Percentiles rank a stretch among this genome's conserved stretches.
These are phyloP conservation scores for Phytophthora colocasiae DNA, from an alignment of 352 stramenopile genomes.

Conservation along the genomic window DNA sequence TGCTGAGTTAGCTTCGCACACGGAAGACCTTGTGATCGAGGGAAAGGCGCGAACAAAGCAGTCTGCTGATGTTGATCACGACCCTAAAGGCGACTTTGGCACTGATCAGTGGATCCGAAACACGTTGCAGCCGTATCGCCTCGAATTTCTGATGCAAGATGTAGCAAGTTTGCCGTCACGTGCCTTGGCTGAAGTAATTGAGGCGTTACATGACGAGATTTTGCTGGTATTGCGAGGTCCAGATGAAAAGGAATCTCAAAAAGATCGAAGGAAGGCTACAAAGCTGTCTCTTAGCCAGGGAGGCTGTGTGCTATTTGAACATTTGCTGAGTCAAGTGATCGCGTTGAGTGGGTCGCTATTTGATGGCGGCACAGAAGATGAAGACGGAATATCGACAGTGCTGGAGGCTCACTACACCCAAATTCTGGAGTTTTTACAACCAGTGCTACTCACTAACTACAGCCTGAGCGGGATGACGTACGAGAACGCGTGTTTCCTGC, in stretches of 20 bases:
- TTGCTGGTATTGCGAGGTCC: conserved; percentile 40
- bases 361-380: conserved; percentile 39
- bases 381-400: conserved; percentile 53
- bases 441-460: conserved; percentile 49
- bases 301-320: conserved; percentile 75
- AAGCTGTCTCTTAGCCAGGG: conserved; percentile 51
- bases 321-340: conserved; percentile 59
- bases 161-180: conserved; percentile 55
- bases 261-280: conserved; percentile 30
- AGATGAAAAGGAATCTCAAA: conserved; percentile 24
- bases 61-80: conserved; percentile 8
- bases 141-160: conserved; percentile 72
- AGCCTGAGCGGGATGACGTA: conserved; percentile 57
- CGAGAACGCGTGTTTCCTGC: conserved; percentile 65
- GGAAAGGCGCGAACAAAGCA: conserved; percentile 28
- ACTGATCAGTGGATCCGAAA: conserved; percentile 67
- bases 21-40: conserved; percentile 59
- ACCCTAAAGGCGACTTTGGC: conserved; percentile 43
- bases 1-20: conserved; percentile 51
- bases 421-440: conserved; percentile 50
- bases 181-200: conserved; percentile 54
- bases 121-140: conserved; percentile 70
- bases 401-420: conserved; percentile 63
- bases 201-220: conserved; percentile 66
- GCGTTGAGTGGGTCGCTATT: conserved; percentile 44